A percentile compares a stretch with the other conserved stretches of the same genome.
Conservation (phyloP, 148 eudicot species). For the Cornus kousa region DNA sequence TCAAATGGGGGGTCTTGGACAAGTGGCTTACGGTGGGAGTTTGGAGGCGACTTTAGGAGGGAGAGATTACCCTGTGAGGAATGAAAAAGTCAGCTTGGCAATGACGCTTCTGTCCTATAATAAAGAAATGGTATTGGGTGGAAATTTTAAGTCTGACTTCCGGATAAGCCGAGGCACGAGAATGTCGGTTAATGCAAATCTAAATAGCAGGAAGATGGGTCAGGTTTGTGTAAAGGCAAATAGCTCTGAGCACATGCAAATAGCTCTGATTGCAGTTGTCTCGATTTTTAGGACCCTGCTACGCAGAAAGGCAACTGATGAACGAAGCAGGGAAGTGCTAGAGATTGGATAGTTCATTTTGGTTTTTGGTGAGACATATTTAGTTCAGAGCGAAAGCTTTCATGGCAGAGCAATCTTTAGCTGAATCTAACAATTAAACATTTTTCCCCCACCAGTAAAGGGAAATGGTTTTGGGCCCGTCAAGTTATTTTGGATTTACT, state of each 20-base stretch:
- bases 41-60: conserved; percentile 76
- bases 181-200: conserved; percentile 58
- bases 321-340: conserved; percentile 24
- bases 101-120: conserved; percentile 60
- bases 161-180: conserved; percentile 59
- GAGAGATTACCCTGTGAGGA: conserved; percentile 77
- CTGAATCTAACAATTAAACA: not conserved
- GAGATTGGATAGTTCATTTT: conserved; percentile 24
- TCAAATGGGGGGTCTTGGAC: conserved; percentile 51
- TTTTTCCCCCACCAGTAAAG: not conserved
- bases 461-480: not conserved
- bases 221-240: conserved; percentile 54
- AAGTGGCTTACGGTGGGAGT: conserved; percentile 82
- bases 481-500: not conserved
- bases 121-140: conserved; percentile 74
- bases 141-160: conserved; percentile 63
- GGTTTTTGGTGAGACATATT: not conserved
- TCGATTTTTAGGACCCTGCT: conserved; percentile 56
- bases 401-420: not conserved
- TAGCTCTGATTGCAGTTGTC: conserved; percentile 60
- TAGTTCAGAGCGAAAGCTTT: not conserved
- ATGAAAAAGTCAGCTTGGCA: conserved; percentile 54
- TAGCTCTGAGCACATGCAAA: conserved; percentile 78
- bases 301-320: conserved; percentile 30
- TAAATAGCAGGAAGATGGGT: conserved; percentile 79